Evolutionary conservation across 768 basidiomycete genomes (phyloP).

Genomic region (Cyclocybe aegerita): DNA sequence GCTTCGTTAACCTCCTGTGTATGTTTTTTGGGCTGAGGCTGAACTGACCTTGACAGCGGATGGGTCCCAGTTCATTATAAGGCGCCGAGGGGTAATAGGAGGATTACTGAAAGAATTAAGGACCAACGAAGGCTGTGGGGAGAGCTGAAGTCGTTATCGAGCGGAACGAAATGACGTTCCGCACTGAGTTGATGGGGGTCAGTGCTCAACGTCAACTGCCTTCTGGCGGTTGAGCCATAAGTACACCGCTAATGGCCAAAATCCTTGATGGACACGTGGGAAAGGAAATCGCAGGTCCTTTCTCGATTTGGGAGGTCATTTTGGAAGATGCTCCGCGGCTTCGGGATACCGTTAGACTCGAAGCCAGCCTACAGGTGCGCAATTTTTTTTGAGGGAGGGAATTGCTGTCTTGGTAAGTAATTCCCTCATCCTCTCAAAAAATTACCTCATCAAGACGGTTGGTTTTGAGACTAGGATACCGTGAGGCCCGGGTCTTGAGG

Average conservation of each 20-base stretch:
- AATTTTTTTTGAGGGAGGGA: too few species aligned
- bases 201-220: not conserved
- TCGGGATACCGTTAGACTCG: too few species aligned
- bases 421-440: too few species aligned
- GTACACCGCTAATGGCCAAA: not conserved
- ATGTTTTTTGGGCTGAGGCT: not conserved
- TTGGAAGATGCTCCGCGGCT: too few species aligned
- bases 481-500: too few species aligned
- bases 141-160: not conserved
- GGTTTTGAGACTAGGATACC: too few species aligned
- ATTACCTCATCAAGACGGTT: too few species aligned
- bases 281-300: not conserved
- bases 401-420: too few species aligned
- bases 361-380: too few species aligned
- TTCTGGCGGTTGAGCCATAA: not conserved
- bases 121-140: not conserved
- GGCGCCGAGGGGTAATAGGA: not conserved
- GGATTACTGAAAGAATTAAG: not conserved
- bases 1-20: constrained; percentile 2
- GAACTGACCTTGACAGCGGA: constrained; percentile 34
- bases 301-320: constrained; percentile 3
- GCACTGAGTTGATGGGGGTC: not conserved
- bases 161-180: not conserved
- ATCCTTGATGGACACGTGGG: not conserved
- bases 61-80: constrained; percentile 31